Conservation (phyloP, 495 filamentous ascomycete species). For the Annulohypoxylon stygium region DNA sequence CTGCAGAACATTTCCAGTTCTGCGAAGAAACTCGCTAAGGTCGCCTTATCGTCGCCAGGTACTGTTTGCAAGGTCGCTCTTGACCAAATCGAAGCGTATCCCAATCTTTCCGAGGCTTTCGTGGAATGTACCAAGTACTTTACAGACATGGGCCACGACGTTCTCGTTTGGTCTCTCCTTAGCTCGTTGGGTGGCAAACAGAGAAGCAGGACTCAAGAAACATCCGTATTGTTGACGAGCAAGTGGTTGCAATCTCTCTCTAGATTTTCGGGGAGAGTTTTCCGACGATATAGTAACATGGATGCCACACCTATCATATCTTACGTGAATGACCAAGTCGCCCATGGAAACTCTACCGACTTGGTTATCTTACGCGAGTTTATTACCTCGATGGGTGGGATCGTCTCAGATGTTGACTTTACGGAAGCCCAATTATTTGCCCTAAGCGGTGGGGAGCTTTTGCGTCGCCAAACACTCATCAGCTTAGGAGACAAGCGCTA, state of each 20-base stretch:
- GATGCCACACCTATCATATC: slow-evolving; percentile 86
- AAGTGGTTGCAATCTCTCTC: slow-evolving; percentile 89
- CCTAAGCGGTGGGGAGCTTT: slow-evolving; percentile 84
- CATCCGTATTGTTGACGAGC: slow-evolving; percentile 84
- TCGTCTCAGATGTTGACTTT: slow-evolving; percentile 84
- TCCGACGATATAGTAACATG: slow-evolving; percentile 84
- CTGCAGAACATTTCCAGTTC: slow-evolving; percentile 86
- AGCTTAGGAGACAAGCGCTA: slow-evolving; percentile 83
- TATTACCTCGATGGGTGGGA: slow-evolving; percentile 90
- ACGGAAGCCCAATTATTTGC: slow-evolving; percentile 87
- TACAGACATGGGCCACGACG: slow-evolving; percentile 90
- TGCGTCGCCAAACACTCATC: slow-evolving; percentile 82
- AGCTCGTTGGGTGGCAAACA: slow-evolving; percentile 80
- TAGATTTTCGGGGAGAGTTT: slow-evolving; percentile 87
- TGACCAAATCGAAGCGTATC: slow-evolving; percentile 88
- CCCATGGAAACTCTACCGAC: slow-evolving; percentile 83
- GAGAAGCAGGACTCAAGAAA: slow-evolving; percentile 81
- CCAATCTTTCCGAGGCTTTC: slow-evolving; percentile 91
- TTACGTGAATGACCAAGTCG: slow-evolving; percentile 87
- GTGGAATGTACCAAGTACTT: slow-evolving; percentile 95
- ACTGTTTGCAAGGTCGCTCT: slow-evolving; percentile 90
- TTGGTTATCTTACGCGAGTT: slow-evolving; percentile 90
- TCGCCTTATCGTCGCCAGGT: slow-evolving; percentile 87
- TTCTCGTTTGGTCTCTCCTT: slow-evolving; percentile 89
- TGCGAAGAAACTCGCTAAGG: slow-evolving; percentile 87